phyloP scores from a whole-genome alignment of 1,284 basidiomycete genomes.

The Lignosus rhinocerotis region DNA sequence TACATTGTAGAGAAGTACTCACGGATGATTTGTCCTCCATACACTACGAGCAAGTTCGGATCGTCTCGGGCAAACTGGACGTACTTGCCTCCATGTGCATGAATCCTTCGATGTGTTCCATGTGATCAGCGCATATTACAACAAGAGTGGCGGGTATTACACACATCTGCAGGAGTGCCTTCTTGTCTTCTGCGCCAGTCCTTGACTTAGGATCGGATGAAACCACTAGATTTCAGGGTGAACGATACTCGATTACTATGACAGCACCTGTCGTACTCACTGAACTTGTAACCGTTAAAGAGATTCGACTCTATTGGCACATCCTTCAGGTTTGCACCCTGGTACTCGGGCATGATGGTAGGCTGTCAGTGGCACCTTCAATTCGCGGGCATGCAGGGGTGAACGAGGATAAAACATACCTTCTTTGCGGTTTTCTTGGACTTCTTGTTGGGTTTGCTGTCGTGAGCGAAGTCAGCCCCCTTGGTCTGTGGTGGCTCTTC shows the following conservation, averaged over 20 bases:
- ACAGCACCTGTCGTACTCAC: conserved; percentile 44
- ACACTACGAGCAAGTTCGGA: conserved; percentile 54
- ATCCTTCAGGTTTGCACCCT: conserved; percentile 60
- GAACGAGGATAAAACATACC: conserved; percentile 33
- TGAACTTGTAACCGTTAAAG: conserved; percentile 77
- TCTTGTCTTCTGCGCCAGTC: conserved; percentile 68
- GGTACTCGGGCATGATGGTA: conserved; percentile 62
- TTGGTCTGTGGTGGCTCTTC: neutral
- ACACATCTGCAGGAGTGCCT: conserved; percentile 63
- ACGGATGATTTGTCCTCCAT: conserved; percentile 68
- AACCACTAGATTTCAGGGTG: conserved; percentile 52
- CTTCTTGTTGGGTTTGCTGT: conserved; percentile 64
- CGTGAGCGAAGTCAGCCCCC: neutral
- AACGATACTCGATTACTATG: neutral
- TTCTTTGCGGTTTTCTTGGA: conserved; percentile 58
- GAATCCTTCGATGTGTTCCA: conserved; percentile 50
- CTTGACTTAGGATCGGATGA: conserved; percentile 74
- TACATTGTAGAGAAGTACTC: conserved; percentile 28
- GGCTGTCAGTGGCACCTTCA: conserved; percentile 38
- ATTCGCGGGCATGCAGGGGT: neutral
- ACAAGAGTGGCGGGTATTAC: conserved; percentile 22
- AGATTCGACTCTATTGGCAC: conserved; percentile 61
- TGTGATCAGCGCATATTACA: neutral
- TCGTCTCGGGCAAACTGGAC: conserved; percentile 61
- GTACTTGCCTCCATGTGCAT: conserved; percentile 74